Evolutionary conservation across 1,284 basidiomycete species (phyloP), one percentile per base, ranked within the genome.

Genomic region (Leucoagaricus sp.): DNA sequence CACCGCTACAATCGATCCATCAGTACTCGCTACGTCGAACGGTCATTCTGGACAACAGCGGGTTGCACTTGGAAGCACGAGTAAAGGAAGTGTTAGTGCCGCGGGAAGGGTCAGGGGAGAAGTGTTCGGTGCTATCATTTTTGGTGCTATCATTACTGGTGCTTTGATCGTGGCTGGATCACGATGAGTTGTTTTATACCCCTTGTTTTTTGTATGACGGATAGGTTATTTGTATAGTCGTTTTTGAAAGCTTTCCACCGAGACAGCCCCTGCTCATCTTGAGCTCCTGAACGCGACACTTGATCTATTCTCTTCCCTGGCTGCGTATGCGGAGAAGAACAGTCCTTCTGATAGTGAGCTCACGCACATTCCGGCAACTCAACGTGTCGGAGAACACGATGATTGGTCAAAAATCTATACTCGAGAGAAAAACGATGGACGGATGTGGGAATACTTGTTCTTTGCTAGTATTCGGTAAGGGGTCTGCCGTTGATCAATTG

Each of bases 301-400:
- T 3, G 81, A 84, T 53, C 69, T 89, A 19, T 78, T 89, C 23
- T 83, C 85, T 0, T 84, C 83, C 3, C 74, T 91, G 5, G 86
- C 89, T 1, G 79, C 86, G 1, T 86, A 87, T 63, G 77, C 84
- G 4, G 89, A 91, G 64, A 74, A 72, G 7, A 91, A 86, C 64
- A 79, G 88, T 41, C 82, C 83, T 1, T 89, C 86, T 4, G 89
- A 86, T 21, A 89, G 86, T 72, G 90, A 87, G 64, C 73, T 91
- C 10, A 80, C 83, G 23, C 89, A 85, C 68, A 75, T 85, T 57
- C 71, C 88, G 44, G 72, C 77, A 2, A 66, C 77, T 1, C 73
- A 76, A 31, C 71, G 78, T 15, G 69, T 75, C 4, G 72, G 78
- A 41, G 70, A 73, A 12, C 73, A 69, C 0, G 84, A 87, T 55